phyloP scores from a whole-genome alignment of 1,139 yeast genomes.

The Suzukiozyma palmioleophila region DNA sequence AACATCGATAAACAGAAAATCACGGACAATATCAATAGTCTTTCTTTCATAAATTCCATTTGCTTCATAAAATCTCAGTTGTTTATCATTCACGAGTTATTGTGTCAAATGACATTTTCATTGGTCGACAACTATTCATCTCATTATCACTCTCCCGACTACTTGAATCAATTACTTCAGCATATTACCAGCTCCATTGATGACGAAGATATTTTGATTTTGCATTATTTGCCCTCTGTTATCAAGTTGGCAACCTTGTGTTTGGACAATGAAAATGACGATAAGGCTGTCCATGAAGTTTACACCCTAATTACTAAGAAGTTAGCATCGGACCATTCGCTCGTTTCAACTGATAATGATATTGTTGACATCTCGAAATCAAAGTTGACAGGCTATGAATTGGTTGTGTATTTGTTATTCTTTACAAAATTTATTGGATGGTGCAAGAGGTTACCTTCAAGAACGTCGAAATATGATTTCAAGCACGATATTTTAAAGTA shows the following conservation, averaged over 20 bases:
- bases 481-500: conserved; percentile 39
- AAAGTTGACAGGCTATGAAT: conserved; percentile 47
- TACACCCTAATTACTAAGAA: conserved; percentile 20
- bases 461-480: conserved; percentile 50
- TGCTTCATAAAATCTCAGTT: conserved; percentile 59
- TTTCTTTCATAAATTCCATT: conserved; percentile 50
- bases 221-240: conserved; percentile 66
- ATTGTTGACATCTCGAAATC: conserved; percentile 48
- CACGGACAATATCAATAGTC: conserved; percentile 35
- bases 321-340: conserved; percentile 19
- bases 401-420: conserved; percentile 49
- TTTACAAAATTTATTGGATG: conserved; percentile 64
- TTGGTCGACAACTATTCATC: conserved; percentile 35
- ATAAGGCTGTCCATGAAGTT: conserved; percentile 22
- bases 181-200: conserved; percentile 35
- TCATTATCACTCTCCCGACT: conserved; percentile 24
- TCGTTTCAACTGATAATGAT: conserved; percentile 15
- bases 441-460: conserved; percentile 51
- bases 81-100: conserved; percentile 62
- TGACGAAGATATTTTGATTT: conserved; percentile 56
- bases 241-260: conserved; percentile 36
- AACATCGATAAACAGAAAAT: conserved; percentile 61
- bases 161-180: conserved; percentile 32
- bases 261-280: conserved; percentile 18
- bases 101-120: conserved; percentile 63